phyloP scores from a whole-genome alignment of 306 rosid genomes.

The Trifolium fragiferum region DNA sequence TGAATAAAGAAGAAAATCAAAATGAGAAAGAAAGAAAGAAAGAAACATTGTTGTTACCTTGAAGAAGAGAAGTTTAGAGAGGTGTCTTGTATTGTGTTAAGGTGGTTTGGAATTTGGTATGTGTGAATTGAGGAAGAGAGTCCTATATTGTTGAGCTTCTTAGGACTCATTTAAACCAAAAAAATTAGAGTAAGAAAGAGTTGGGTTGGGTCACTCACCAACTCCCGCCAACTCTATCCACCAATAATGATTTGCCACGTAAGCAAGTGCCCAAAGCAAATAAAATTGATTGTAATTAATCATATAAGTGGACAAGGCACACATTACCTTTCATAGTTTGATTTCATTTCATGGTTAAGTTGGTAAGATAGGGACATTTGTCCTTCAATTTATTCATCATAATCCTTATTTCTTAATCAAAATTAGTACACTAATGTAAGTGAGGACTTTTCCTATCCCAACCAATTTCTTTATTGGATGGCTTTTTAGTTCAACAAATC shows the following conservation, averaged over 20 bases:
- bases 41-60: constrained; percentile 18
- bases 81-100: background rate
- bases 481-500: background rate
- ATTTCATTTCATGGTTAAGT: constrained; percentile 9
- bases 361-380: constrained; percentile 37
- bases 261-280: background rate
- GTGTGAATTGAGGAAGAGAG: constrained; percentile 23
- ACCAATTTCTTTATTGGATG: background rate
- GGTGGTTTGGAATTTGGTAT: constrained; percentile 41
- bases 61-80: background rate
- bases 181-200: background rate
- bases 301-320: background rate
- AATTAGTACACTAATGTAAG: background rate
- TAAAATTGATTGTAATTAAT: too few relatives aligned
- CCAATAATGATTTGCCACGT: constrained; percentile 34
- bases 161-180: constrained; percentile 22
- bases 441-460: background rate
- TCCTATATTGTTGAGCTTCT: background rate
- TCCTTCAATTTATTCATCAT: background rate
- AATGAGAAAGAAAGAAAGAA: background rate
- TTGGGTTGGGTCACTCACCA: constrained; percentile 44
- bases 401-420: background rate
- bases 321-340: background rate
- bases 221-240: constrained; percentile 46
- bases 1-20: background rate